Evolutionary conservation across 2,329 filamentous ascomycete species (phyloP), one percentile per base, ranked within the genome.

Genomic region (Fusarium bactridioides): DNA sequence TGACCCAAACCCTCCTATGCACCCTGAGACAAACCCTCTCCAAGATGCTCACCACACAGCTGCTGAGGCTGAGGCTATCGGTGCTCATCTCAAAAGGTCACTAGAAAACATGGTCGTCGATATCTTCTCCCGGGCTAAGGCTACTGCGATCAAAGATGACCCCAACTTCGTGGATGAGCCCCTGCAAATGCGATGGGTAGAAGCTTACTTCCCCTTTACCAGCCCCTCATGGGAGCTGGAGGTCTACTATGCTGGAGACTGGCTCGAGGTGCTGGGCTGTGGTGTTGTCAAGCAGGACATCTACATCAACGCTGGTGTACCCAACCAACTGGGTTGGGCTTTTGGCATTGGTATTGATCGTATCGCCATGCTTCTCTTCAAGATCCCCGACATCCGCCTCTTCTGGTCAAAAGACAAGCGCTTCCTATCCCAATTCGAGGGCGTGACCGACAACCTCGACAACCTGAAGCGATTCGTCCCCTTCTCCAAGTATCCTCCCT

Each of bases 121-220:
- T 77, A 92, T 98, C 70, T 98, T 99, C 82, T 89, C 90, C 15
- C 89, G 92, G 38, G 95, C 94, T 11, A 91, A 90, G 78, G 86
- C 86, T 55, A 93, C 92, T 9, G 89, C 90, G 11, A 82, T 86
- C 21, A 84, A 84, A 65, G 83, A 84, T 10, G 85, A 88, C 55
- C 84, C 85, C 10, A 77, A 83, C 60, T 85, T 83, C 72, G 80
- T 84, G 25, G 86, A 90, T 55, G 93, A 97, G 78, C 94, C 94
- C 9, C 85, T 98, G 43, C 91, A 90, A 75, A 91, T 98, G 77
- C 90, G 96, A 74, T 99, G 96, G 96, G 91, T 98, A 12, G 95
- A 98, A 81, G 94, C 96, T 3, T 98, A 96, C 83, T 99, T 99
- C 83, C 96, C 96, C 43, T 98, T 98, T 80, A 99, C 96, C 2